A percentile compares a stretch with the other conserved stretches of the same genome.
Evolutionary conservation across 306 rosid species (phyloP).

Genomic region (Arachis stenosperma): DNA sequence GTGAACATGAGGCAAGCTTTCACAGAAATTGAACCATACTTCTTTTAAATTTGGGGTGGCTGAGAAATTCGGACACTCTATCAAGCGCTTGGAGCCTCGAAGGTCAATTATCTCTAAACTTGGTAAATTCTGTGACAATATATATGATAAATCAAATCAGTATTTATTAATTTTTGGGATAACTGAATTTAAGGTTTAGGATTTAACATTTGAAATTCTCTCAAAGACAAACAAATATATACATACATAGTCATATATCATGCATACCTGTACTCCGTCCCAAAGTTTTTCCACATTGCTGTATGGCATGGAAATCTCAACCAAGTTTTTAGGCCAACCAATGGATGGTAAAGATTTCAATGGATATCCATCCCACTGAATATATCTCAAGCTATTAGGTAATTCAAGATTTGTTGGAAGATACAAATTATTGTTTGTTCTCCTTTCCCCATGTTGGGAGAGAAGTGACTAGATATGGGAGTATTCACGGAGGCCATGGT

Average conservation of each 20-base stretch:
- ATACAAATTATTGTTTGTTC: not conserved
- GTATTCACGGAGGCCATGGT: too few relatives aligned
- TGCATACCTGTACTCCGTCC: slow-evolving; percentile 23
- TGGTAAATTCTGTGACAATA: slow-evolving; percentile 15
- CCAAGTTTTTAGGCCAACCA: not conserved
- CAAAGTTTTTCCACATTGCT: slow-evolving; percentile 27
- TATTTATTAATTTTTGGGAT: too few relatives aligned
- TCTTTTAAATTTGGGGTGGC: not conserved
- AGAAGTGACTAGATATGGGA: too few relatives aligned
- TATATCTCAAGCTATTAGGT: not conserved
- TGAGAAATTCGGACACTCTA: slow-evolving; percentile 19
- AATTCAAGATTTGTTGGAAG: not conserved
- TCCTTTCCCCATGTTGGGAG: not conserved
- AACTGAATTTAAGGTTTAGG: too few relatives aligned
- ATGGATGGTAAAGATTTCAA: not conserved
- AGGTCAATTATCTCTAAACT: slow-evolving; percentile 20
- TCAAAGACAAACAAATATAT: not conserved
- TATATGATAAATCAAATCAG: too few relatives aligned
- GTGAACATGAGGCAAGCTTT: not conserved
- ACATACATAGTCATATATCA: too few relatives aligned
- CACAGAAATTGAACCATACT: fast-evolving
- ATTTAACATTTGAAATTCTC: too few relatives aligned
- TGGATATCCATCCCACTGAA: slow-evolving; percentile 29
- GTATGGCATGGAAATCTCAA: not conserved
- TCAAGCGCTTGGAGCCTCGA: not conserved